phyloP scores from a whole-genome alignment of 2,329 filamentous ascomycete genomes.

The Trichoderma pleuroti region DNA sequence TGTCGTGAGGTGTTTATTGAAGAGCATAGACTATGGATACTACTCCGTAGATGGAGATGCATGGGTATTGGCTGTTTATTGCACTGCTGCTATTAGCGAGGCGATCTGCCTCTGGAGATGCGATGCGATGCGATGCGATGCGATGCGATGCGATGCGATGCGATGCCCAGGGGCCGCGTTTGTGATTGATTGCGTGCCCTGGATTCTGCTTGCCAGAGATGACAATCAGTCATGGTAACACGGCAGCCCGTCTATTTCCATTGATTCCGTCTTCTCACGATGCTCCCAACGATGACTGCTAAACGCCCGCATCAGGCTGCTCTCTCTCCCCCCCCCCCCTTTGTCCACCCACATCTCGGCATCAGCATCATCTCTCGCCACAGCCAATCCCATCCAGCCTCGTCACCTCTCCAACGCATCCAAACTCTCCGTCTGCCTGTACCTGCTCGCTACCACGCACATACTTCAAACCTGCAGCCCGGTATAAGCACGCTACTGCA shows the following conservation, averaged over 20 bases:
- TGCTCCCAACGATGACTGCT: not conserved
- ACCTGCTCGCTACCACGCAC: not conserved
- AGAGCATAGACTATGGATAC: not conserved
- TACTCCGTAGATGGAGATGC: not conserved
- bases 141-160: not conserved
- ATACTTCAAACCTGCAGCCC: not conserved
- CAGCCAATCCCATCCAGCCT: not conserved
- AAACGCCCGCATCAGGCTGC: conserved; percentile 1
- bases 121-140: not conserved
- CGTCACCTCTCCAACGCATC: not conserved
- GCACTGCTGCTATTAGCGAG: too few species aligned
- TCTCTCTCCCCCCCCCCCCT: not conserved
- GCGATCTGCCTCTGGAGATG: not conserved
- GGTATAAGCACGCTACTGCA: not conserved
- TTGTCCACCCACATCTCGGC: not conserved
- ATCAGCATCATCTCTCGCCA: not conserved
- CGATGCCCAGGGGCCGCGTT: not conserved
- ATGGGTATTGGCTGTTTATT: too few species aligned
- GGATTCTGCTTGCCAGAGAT: not conserved
- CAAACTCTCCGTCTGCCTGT: too few species aligned
- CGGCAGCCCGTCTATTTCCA: not conserved
- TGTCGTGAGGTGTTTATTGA: not conserved
- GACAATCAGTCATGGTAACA: too few species aligned
- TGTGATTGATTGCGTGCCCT: not conserved
- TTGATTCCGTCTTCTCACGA: not conserved